Percentiles rank a stretch among this genome's conserved stretches.
Conservation (phyloP, 345 rosid genomes). For the Eucalyptus rudis region DNA sequence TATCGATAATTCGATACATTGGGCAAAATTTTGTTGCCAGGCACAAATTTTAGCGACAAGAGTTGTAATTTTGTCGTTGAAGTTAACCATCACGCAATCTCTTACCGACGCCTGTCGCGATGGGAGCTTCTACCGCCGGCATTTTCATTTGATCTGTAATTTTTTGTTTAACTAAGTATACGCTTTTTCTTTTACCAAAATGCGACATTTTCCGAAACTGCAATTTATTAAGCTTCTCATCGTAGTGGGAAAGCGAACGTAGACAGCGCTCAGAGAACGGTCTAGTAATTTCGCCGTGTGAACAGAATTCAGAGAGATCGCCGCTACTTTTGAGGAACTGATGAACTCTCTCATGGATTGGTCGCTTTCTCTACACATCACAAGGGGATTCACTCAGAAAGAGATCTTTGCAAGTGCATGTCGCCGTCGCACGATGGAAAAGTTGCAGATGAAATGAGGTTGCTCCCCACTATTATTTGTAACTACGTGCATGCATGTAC, state of each 20-base stretch:
- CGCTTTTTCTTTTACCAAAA: not conserved
- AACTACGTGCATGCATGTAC: not conserved
- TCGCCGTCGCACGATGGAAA: not conserved
- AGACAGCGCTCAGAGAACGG: not conserved
- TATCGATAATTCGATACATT: not conserved
- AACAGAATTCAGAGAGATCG: not conserved
- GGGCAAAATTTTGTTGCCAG: not conserved
- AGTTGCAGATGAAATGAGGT: not conserved
- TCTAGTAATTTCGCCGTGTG: not conserved
- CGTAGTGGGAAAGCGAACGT: not conserved
- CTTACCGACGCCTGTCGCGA: not conserved
- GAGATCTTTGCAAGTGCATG: not conserved
- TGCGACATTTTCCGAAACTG: not conserved
- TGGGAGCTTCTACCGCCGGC: too few species aligned
- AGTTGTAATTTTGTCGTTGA: not conserved
- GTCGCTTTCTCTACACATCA: not conserved
- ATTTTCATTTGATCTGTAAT: not conserved
- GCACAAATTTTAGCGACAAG: not conserved
- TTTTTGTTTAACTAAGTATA: not conserved
- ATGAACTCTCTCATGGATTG: not conserved
- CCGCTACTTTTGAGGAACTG: not conserved
- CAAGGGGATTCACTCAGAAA: not conserved
- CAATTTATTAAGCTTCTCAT: not conserved
- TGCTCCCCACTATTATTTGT: not conserved
- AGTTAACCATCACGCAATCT: not conserved